These are phyloP conservation scores for Floccularia luteovirens DNA, from an alignment of 768 basidiomycete species.

Conservation along the genomic window DNA sequence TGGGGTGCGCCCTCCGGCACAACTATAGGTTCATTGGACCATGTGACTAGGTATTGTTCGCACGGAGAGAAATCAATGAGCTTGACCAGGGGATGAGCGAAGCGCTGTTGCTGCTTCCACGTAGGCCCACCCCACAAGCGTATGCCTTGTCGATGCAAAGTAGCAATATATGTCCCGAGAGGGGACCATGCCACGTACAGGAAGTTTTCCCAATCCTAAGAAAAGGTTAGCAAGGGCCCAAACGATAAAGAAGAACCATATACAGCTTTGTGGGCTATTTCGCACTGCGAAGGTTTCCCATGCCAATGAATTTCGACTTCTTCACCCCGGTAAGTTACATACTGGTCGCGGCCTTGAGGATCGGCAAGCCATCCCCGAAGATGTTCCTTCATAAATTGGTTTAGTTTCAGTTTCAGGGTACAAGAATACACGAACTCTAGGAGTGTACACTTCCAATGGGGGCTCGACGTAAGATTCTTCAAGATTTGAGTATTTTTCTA, in stretches of 20 bases:
- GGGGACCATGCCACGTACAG: constrained; percentile 97
- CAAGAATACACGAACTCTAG: constrained; percentile 45
- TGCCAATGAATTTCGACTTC: constrained; percentile 92
- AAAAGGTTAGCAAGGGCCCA: constrained; percentile 8
- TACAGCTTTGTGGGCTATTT: constrained; percentile 75
- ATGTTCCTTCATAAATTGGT: constrained; percentile 62
- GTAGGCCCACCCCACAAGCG: constrained; percentile 92
- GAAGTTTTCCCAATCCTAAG: constrained; percentile 87
- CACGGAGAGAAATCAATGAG: constrained; percentile 96
- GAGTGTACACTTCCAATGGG: constrained; percentile 59
- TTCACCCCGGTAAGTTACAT: constrained; percentile 88
- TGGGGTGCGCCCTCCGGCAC: constrained; percentile 76
- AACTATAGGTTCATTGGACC: constrained; percentile 91
- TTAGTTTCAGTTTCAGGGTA: background rate
- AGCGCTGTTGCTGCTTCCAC: constrained; percentile 83
- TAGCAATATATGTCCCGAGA: constrained; percentile 88
- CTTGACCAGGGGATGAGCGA: constrained; percentile 93
- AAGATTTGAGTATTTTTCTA: constrained; percentile 73
- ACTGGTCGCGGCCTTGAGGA: constrained; percentile 89
- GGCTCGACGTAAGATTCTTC: constrained; percentile 79
- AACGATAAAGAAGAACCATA: constrained; percentile 13
- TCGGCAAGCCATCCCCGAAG: constrained; percentile 93
- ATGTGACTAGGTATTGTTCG: constrained; percentile 95
- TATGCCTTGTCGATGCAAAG: constrained; percentile 92
- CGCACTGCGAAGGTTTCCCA: constrained; percentile 82